These are phyloP conservation scores for Boletus sp. DNA, from an alignment of 768 basidiomycete genomes.

Conservation along the genomic window DNA sequence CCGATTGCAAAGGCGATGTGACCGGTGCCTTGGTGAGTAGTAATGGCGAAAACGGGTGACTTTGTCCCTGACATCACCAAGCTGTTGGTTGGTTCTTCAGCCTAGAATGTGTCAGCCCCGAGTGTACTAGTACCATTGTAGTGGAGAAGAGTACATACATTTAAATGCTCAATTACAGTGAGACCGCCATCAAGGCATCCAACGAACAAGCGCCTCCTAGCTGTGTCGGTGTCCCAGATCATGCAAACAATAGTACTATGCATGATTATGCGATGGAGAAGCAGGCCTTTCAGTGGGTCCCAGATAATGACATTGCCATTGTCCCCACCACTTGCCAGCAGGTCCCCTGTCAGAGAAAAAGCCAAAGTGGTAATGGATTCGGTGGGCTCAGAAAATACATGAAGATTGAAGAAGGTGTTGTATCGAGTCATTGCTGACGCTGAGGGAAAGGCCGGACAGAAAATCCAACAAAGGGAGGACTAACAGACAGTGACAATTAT, in stretches of 20 bases:
- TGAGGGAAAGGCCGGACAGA: background rate
- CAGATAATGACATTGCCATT: background rate
- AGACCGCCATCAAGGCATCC: background rate
- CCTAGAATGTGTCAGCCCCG: background rate
- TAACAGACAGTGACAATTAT: no score
- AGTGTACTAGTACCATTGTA: no score
- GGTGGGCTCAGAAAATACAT: background rate
- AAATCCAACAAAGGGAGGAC: no score
- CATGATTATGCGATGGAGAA: background rate
- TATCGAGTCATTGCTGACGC: background rate
- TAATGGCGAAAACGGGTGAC: background rate
- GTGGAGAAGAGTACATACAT: background rate
- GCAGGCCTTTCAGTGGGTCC: background rate
- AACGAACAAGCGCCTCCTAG: background rate
- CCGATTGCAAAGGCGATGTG: background rate
- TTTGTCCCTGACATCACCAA: background rate
- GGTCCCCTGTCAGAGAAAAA: background rate
- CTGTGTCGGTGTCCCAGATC: background rate
- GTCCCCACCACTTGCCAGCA: background rate
- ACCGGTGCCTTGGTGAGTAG: background rate
- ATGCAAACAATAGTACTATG: background rate
- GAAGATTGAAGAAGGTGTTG: background rate
- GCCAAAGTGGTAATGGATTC: background rate
- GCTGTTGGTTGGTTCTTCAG: background rate
- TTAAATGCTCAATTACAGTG: background rate